A percentile compares a stretch with the other conserved stretches of the same genome.
These are phyloP conservation scores for Kandelia obovata DNA, from an alignment of 345 rosid genomes.

Conservation along the genomic window DNA sequence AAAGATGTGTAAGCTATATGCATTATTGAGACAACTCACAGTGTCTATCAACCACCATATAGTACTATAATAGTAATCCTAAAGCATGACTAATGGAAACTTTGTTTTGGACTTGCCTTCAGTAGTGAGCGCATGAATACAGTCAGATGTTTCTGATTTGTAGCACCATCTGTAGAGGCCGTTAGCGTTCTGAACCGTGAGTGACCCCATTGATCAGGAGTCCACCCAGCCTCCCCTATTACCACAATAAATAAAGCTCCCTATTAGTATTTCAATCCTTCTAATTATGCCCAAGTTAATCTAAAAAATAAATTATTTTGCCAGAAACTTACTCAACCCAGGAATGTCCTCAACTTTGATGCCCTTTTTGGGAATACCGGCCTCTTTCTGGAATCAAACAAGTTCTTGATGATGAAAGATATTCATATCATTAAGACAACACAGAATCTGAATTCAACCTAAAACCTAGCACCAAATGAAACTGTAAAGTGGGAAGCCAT, in stretches of 20 bases:
- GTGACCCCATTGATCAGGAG: constrained; percentile 95
- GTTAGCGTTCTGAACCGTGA: constrained; percentile 66
- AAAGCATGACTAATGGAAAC: neutral
- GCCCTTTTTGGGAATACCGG: constrained; percentile 65
- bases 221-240: constrained; percentile 96
- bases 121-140: constrained; percentile 84
- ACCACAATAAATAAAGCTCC: constrained; percentile 17
- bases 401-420: constrained; percentile 18
- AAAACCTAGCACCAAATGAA: neutral
- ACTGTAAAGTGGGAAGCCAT: neutral
- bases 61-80: neutral
- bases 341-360: constrained; percentile 84
- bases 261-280: constrained; percentile 14
- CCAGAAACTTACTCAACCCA: constrained; percentile 78
- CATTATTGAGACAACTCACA: neutral
- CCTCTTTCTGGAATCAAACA: constrained; percentile 69
- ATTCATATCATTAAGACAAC: neutral
- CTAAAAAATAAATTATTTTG: constrained; percentile 2
- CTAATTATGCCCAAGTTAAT: neutral
- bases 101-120: constrained; percentile 49
- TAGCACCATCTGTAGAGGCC: constrained; percentile 45
- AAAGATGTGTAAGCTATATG: neutral
- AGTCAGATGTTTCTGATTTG: constrained; percentile 73
- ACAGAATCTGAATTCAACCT: constrained; percentile 4
- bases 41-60: neutral